phyloP scores from a whole-genome alignment of 768 basidiomycete genomes.

The Cystofilobasidium ferigula region DNA sequence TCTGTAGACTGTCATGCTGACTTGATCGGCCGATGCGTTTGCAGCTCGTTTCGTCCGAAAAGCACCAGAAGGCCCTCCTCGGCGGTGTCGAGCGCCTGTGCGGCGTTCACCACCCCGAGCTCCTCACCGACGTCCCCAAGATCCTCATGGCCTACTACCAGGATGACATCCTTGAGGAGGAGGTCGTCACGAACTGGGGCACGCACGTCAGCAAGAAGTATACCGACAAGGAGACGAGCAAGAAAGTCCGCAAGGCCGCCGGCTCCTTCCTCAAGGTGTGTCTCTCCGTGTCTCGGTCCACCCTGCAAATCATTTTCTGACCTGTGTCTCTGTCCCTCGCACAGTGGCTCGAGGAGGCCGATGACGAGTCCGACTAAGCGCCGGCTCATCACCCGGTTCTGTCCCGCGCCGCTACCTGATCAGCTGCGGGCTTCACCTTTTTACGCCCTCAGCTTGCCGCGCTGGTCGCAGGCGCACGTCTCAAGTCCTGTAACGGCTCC shows the following conservation, averaged over 20 bases:
- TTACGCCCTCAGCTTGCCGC: no score
- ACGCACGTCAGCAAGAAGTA: slow-evolving; percentile 95
- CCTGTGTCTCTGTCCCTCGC: neutral
- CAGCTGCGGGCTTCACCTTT: no score
- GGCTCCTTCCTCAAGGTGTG: slow-evolving; percentile 86
- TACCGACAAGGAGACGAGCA: slow-evolving; percentile 84
- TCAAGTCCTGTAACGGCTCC: no score
- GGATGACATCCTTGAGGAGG: slow-evolving; percentile 82
- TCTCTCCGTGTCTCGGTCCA: neutral
- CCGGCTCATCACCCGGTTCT: no score
- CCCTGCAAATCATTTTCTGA: neutral
- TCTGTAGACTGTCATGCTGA: neutral
- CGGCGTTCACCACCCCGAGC: slow-evolving; percentile 55
- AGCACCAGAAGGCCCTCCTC: slow-evolving; percentile 85
- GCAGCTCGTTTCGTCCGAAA: slow-evolving; percentile 81
- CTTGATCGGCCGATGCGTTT: neutral
- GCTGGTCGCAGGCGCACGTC: no score
- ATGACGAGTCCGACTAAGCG: slow-evolving; percentile 9
- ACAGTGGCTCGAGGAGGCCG: slow-evolving; percentile 24
- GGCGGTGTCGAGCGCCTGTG: slow-evolving; percentile 84
- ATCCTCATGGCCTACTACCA: slow-evolving; percentile 92
- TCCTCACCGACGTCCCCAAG: slow-evolving; percentile 66
- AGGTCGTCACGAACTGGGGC: slow-evolving; percentile 79
- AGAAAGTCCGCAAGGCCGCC: slow-evolving; percentile 82
- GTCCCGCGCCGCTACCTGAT: no score